Conservation (phyloP, 1,284 basidiomycete genomes). For the Ganoderma sinense region DNA sequence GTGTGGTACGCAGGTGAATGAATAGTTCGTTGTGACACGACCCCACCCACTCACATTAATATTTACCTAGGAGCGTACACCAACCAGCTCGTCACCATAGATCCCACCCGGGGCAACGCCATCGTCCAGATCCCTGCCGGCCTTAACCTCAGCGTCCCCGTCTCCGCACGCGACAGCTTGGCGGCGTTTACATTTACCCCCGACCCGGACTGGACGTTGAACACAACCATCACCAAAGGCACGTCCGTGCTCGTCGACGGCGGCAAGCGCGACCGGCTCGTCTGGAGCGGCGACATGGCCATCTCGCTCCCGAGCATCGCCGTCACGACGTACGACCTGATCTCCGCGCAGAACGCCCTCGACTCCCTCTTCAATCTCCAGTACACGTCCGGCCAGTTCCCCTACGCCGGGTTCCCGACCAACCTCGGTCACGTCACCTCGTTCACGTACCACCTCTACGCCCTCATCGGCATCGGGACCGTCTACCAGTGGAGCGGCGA, state of each 20-base stretch:
- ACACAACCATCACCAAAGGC: constrained; percentile 29
- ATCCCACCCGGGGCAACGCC: too few species aligned
- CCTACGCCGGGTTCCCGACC: constrained; percentile 14
- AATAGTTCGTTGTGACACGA: constrained; percentile 11
- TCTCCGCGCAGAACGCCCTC: constrained; percentile 25
- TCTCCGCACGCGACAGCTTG: too few species aligned
- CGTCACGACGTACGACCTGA: constrained; percentile 25
- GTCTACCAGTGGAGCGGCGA: constrained; percentile 27
- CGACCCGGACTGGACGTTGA: constrained; percentile 16
- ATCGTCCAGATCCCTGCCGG: too few species aligned
- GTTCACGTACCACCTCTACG: constrained; percentile 28
- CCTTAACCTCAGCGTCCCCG: not conserved
- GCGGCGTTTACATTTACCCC: constrained; percentile 9
- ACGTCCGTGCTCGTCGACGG: not conserved
- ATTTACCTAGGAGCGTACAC: too few species aligned
- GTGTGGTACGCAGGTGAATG: constrained; percentile 29
- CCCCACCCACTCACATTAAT: too few species aligned
- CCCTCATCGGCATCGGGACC: constrained; percentile 24
- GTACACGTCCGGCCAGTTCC: constrained; percentile 18
- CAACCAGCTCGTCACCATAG: not conserved
- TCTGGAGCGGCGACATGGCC: constrained; percentile 29
- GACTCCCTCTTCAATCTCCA: constrained; percentile 23
- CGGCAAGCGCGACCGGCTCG: too few species aligned
- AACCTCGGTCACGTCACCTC: too few species aligned
- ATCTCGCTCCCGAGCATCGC: constrained; percentile 27